Percentiles rank a stretch among this genome's conserved stretches.
Conservation (phyloP, 208 protist genomes). For the Lotmaria passim region DNA sequence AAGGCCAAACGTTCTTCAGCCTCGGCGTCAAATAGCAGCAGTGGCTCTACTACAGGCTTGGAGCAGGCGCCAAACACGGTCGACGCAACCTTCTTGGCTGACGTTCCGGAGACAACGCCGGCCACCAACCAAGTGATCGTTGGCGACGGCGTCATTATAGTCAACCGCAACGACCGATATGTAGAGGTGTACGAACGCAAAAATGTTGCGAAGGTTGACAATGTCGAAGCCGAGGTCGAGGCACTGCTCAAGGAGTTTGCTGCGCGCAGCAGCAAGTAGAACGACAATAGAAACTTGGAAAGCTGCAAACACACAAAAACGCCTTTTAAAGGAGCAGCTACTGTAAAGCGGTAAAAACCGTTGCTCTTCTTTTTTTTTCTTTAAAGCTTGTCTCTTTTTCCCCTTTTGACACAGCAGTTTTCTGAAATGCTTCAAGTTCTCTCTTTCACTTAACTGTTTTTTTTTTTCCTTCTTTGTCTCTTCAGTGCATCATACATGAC, state of each 20-base stretch:
- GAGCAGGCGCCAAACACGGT: not conserved
- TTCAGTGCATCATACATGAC: constrained; percentile 7
- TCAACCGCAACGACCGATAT: constrained; percentile 65
- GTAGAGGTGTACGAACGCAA: constrained; percentile 69
- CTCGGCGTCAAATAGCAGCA: constrained; percentile 27
- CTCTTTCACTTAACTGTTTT: not conserved
- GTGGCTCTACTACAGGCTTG: constrained; percentile 14
- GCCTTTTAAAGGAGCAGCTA: not conserved
- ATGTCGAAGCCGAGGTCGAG: constrained; percentile 47
- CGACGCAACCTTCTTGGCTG: constrained; percentile 23
- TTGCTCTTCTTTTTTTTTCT: constrained; percentile 19
- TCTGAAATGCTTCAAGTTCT: constrained; percentile 4
- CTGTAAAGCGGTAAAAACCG: not conserved
- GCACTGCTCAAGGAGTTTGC: constrained; percentile 47
- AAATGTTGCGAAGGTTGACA: constrained; percentile 38
- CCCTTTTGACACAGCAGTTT: too few relatives aligned
- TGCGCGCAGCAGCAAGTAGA: constrained; percentile 18
- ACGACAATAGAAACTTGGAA: too few relatives aligned
- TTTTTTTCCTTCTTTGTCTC: constrained; percentile 10
- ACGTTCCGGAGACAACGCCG: constrained; percentile 11
- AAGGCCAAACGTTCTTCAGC: constrained; percentile 23
- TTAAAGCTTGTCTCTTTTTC: constrained; percentile 13
- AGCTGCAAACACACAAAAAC: not conserved
- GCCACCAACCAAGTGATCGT: constrained; percentile 45
- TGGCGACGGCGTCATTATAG: constrained; percentile 58